A percentile compares a stretch with the other conserved stretches of the same genome.
These are phyloP conservation scores for Aspergillus incahuasiensis DNA, from an alignment of 495 filamentous ascomycete genomes.

Conservation along the genomic window DNA sequence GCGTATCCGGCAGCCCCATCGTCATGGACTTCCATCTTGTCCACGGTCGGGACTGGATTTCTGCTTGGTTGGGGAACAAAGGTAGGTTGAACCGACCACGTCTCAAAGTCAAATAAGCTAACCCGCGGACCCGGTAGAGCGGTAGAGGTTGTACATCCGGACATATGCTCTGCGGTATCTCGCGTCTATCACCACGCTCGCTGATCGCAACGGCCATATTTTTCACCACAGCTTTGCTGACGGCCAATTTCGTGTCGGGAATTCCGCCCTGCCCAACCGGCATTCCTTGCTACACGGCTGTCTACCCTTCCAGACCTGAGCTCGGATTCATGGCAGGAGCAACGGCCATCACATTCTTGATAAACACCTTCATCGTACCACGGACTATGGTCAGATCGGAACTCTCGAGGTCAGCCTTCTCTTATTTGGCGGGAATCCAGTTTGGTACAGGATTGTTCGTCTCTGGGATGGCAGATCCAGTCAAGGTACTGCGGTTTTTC, in stretches of 20 bases:
- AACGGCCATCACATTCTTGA: conserved; percentile 30
- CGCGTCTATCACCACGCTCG: conserved; percentile 48
- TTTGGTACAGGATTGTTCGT: conserved; percentile 53
- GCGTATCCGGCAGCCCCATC: conserved; percentile 30
- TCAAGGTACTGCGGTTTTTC: conserved; percentile 53
- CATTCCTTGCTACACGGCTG: conserved; percentile 46
- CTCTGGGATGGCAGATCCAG: conserved; percentile 50
- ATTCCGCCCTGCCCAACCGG: conserved; percentile 34
- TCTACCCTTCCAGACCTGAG: conserved; percentile 39
- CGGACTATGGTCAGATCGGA: conserved; percentile 25
- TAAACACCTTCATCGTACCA: conserved; percentile 29
- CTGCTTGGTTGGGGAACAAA: conserved; percentile 55
- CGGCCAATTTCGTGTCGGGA: conserved; percentile 38
- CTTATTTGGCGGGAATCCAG: conserved; percentile 44
- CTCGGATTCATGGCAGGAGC: conserved; percentile 31
- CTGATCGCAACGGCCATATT: conserved; percentile 51
- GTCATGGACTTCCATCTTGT: conserved; percentile 29
- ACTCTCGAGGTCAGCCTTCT: conserved; percentile 25
- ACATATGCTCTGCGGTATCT: conserved; percentile 57
- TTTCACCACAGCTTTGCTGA: conserved; percentile 48
- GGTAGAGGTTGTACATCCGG: conserved; percentile 56
- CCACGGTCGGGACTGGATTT: conserved; percentile 40
- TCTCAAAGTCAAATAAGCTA: background rate
- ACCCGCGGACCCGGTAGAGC: conserved; percentile 25
- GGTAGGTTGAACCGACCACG: conserved; percentile 24